Conservation (phyloP, 495 filamentous ascomycete species). For the Stereocaulon alpinum region DNA sequence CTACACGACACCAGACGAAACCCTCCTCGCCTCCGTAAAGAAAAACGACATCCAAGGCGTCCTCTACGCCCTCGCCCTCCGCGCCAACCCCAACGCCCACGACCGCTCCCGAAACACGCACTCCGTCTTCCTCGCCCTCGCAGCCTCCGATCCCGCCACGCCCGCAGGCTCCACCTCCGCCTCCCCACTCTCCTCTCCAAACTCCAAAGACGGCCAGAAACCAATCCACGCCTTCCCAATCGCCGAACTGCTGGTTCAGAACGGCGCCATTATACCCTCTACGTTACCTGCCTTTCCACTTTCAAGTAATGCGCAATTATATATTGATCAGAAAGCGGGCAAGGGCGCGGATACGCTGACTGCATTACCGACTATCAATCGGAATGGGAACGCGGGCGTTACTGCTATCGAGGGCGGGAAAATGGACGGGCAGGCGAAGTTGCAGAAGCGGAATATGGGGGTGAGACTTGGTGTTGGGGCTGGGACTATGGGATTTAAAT, state of each 20-base stretch:
- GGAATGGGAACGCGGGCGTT: neutral
- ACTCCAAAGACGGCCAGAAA: slow-evolving; percentile 20
- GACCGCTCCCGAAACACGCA: slow-evolving; percentile 86
- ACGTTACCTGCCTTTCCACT: slow-evolving; percentile 66
- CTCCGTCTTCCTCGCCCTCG: slow-evolving; percentile 80
- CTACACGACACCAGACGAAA: slow-evolving; percentile 75
- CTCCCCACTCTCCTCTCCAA: slow-evolving; percentile 28
- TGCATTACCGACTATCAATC: slow-evolving; percentile 37
- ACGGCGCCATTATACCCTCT: slow-evolving; percentile 78
- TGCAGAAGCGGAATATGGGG: slow-evolving; percentile 40
- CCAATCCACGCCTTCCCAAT: slow-evolving; percentile 56
- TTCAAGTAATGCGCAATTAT: slow-evolving; percentile 62
- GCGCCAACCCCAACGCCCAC: slow-evolving; percentile 74
- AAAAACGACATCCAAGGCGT: slow-evolving; percentile 86
- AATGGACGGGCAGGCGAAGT: slow-evolving; percentile 27
- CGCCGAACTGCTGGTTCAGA: slow-evolving; percentile 87
- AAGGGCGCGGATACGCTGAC: slow-evolving; percentile 34
- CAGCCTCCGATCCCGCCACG: slow-evolving; percentile 82
- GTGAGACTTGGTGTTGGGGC: slow-evolving; percentile 14
- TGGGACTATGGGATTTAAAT: neutral
- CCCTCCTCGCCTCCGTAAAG: slow-evolving; percentile 86
- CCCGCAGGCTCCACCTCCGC: slow-evolving; percentile 39
- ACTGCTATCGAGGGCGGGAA: slow-evolving; percentile 19
- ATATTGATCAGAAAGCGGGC: slow-evolving; percentile 72
- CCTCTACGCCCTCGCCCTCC: slow-evolving; percentile 79